These are phyloP conservation scores for Aureobasidium pullulans DNA, from an alignment of 2,329 filamentous ascomycete species.

Conservation along the genomic window DNA sequence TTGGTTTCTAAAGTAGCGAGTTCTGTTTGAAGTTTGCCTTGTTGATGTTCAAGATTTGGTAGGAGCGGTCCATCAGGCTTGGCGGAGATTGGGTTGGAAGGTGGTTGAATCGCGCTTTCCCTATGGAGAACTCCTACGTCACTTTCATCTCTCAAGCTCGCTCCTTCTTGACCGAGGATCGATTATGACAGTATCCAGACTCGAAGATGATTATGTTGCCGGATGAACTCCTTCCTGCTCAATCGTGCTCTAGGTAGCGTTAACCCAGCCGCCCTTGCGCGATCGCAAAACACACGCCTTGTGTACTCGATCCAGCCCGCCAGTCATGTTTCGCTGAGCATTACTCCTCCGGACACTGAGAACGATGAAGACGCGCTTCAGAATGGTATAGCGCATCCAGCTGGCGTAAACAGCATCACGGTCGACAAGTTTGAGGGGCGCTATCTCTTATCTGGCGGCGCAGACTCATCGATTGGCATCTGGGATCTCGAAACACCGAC, in stretches of 20 bases:
- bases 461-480: constrained; percentile 73
- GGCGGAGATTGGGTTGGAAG: background rate
- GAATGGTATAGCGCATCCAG: constrained; percentile 56
- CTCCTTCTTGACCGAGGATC: background rate
- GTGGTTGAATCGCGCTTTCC: background rate
- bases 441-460: constrained; percentile 77
- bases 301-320: constrained; percentile 62
- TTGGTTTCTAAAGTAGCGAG: background rate
- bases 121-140: background rate
- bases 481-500: constrained; percentile 71
- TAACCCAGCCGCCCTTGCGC: constrained; percentile 55
- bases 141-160: background rate
- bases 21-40: background rate
- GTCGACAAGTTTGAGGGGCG: constrained; percentile 76
- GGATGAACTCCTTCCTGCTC: constrained; percentile 68
- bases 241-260: constrained; percentile 67
- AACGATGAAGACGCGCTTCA: constrained; percentile 15
- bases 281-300: constrained; percentile 57
- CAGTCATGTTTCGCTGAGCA: constrained; percentile 63
- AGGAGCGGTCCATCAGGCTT: background rate
- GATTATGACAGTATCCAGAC: background rate
- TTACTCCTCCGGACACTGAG: constrained; percentile 39
- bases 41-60: background rate
- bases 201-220: constrained; percentile 1
- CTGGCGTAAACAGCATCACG: constrained; percentile 71